Evolutionary conservation across 2,329 filamentous ascomycete genomes (phyloP), one percentile per base, ranked within the genome.

Genomic region (Ascocoryne sarcoides): DNA sequence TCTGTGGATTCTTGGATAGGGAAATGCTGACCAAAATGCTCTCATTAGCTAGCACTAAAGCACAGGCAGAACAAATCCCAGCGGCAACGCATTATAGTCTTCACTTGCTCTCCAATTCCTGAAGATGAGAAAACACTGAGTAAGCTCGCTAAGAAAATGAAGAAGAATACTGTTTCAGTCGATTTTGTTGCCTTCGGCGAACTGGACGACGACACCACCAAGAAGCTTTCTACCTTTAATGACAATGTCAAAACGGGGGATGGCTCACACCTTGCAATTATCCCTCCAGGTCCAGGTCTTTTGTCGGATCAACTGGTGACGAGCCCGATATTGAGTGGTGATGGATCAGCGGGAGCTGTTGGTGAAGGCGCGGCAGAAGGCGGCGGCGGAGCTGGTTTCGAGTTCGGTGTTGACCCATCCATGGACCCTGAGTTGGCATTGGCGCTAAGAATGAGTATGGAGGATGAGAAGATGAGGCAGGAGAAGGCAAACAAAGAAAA

Each of bases 51-150:
- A 56, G 92, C 92, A 30, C 75, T 98, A 57, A 96, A 96, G 69
- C 92, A 98, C 68, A 82, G 92, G 57, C 89, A 95, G 68, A 96
- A 98, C 69, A 95, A 95, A 66, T 87, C 86, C 36, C 92, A 96
- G 67, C 80, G 87, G 55, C 89, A 95, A 72, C 84, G 92, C 52
- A 94, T 98, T 71, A 84, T 98, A 65, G 88, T 93, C 46, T 95
- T 98, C 64, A 83, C 89, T 49, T 98, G 92, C 74, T 95, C 88
- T 31, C 84, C 89, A 19, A 82, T 96, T 58, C 75, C 80, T 47
- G 92, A 98, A 60, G 82, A 86, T 49, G 84, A 95, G 64, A 92
- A 92, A 68, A 79, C 83, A 39, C 77, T 98, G 37, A 76, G 89
- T 47, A 85, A 86, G 60, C 75, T 98, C 20, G 89, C 92, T 32